A percentile compares a stretch with the other conserved stretches of the same genome.
Evolutionary conservation across 108 stramenopile genomes (phyloP).

Genomic region (Thalassiosira profunda): DNA sequence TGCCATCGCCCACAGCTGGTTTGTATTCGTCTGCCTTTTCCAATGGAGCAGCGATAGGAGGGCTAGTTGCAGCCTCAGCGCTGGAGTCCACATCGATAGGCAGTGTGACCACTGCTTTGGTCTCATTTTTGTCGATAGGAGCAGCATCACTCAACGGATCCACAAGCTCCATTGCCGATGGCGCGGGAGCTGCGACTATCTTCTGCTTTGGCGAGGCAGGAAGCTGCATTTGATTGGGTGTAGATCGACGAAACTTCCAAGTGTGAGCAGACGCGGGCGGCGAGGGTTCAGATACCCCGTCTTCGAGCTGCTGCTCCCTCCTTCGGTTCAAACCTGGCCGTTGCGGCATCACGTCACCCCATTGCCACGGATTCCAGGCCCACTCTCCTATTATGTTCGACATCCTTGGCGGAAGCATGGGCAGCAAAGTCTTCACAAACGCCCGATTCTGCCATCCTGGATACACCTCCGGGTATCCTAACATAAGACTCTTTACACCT

Average conservation of each 20-base stretch:
- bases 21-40: no score
- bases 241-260: conserved; percentile 20
- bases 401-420: conserved; percentile 69
- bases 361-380: conserved; percentile 69
- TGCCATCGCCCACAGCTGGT: no score
- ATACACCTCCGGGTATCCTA: conserved; percentile 73
- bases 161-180: no score
- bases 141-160: no score
- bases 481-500: conserved; percentile 74
- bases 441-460: conserved; percentile 81
- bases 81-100: no score
- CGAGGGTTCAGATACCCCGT: background rate
- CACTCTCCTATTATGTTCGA: conserved; percentile 63
- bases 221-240: conserved; percentile 31
- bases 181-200: no score
- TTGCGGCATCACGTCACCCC: conserved; percentile 30
- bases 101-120: no score
- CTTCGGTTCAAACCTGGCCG: background rate
- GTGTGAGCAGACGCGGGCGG: background rate
- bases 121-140: no score
- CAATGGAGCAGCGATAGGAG: no score
- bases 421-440: conserved; percentile 65
- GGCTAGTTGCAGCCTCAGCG: no score
- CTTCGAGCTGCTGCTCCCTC: no score
- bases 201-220: conserved; percentile 4